These are phyloP conservation scores for Elsinoe arachidis DNA, from an alignment of 2,329 filamentous ascomycete genomes.

Conservation along the genomic window DNA sequence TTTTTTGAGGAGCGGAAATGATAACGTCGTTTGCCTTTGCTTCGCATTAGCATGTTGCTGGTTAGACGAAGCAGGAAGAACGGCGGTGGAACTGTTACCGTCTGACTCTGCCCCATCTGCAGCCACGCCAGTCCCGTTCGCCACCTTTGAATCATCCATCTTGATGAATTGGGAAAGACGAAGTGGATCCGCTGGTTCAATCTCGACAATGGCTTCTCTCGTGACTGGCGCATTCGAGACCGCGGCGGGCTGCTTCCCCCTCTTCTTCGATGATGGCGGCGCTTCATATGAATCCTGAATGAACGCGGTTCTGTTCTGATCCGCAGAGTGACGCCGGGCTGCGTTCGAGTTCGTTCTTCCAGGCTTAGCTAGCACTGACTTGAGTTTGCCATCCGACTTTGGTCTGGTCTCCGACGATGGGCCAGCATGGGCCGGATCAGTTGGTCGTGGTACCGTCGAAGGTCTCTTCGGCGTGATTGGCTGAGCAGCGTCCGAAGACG, in stretches of 20 bases:
- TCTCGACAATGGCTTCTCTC: background rate
- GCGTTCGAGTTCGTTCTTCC: background rate
- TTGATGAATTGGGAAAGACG: background rate
- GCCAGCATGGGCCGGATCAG: background rate
- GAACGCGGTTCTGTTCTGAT: background rate
- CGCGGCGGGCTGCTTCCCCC: background rate
- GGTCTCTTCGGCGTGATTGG: background rate
- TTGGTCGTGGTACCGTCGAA: background rate
- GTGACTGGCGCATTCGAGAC: too few species aligned
- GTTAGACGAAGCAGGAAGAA: background rate
- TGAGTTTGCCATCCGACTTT: background rate
- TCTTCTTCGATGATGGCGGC: background rate
- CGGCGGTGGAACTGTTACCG: conserved; percentile 2
- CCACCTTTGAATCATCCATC: background rate
- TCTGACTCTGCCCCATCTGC: background rate
- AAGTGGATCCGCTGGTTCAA: background rate
- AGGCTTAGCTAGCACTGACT: background rate
- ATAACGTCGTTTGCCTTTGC: conserved; percentile 4
- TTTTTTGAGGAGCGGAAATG: background rate
- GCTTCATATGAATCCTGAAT: background rate
- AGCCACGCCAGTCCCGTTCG: background rate
- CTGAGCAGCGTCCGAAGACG: background rate
- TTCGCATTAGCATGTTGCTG: background rate
- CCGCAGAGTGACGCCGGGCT: background rate
- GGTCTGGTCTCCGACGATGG: background rate